Conservation (phyloP, 495 filamentous ascomycete genomes). For the Trypethelium eluteriae region DNA sequence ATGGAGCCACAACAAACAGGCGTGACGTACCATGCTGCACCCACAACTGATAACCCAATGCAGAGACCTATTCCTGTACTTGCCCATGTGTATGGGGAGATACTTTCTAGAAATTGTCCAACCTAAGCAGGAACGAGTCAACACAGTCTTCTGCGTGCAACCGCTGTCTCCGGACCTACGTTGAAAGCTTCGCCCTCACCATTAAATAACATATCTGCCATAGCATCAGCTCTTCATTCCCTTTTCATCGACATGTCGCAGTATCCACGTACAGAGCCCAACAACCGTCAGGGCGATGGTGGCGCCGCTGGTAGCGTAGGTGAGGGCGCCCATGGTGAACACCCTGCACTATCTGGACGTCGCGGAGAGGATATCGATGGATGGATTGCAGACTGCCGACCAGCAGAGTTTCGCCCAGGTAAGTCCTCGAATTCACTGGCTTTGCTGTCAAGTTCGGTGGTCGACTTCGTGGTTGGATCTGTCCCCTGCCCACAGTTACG, state of each 20-base stretch:
- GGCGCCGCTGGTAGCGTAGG: slow-evolving; percentile 63
- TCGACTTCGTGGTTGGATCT: not conserved
- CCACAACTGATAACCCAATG: slow-evolving; percentile 90
- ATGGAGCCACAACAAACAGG: slow-evolving; percentile 6
- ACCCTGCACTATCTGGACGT: not conserved
- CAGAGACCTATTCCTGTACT: slow-evolving; percentile 84
- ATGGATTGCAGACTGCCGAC: slow-evolving; percentile 11
- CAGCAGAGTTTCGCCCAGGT: slow-evolving; percentile 4
- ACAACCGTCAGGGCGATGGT: slow-evolving; percentile 68
- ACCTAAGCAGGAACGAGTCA: slow-evolving; percentile 49
- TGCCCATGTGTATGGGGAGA: slow-evolving; percentile 93
- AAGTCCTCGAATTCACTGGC: not conserved
- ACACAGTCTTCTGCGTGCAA: slow-evolving; percentile 12
- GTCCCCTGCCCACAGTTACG: not conserved
- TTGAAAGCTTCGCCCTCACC: slow-evolving; percentile 95
- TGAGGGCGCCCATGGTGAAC: slow-evolving; percentile 32
- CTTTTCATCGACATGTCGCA: slow-evolving; percentile 12
- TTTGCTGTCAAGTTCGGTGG: slow-evolving; percentile 4
- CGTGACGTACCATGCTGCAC: slow-evolving; percentile 84
- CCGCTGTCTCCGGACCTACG: slow-evolving; percentile 47
- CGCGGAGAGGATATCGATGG: slow-evolving; percentile 6
- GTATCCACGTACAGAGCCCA: slow-evolving; percentile 67
- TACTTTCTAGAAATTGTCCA: slow-evolving; percentile 85
- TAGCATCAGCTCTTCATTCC: slow-evolving; percentile 32
- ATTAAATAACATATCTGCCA: slow-evolving; percentile 91